These are phyloP conservation scores for Tirmania nivea DNA, from an alignment of 495 filamentous ascomycete genomes.

Conservation along the genomic window DNA sequence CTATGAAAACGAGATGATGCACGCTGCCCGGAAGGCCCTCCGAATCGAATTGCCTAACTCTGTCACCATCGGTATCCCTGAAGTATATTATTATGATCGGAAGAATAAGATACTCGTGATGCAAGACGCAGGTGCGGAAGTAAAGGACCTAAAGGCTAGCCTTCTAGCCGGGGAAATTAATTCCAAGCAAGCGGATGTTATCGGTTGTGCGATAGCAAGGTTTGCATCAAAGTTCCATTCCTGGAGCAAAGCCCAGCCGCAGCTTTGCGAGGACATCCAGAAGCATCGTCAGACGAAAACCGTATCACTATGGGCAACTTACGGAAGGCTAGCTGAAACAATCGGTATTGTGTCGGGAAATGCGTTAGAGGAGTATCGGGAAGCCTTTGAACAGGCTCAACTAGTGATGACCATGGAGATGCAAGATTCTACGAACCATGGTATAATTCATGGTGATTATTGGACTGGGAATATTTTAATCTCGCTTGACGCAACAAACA, in stretches of 20 bases:
- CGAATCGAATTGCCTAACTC: not conserved
- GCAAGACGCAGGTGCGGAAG: not conserved
- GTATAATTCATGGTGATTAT: not conserved
- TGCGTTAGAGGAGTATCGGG: constrained; percentile 31
- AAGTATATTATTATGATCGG: not conserved
- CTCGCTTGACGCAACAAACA: not conserved
- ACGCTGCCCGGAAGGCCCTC: not conserved
- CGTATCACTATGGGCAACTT: not conserved
- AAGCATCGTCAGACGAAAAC: not conserved
- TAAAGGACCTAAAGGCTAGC: not conserved
- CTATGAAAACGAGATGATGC: not conserved
- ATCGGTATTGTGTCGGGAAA: constrained; percentile 14
- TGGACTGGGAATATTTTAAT: not conserved
- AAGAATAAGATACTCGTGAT: not conserved
- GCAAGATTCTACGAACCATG: not conserved
- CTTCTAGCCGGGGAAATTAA: not conserved
- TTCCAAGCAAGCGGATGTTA: not conserved
- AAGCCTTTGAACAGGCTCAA: constrained; percentile 29
- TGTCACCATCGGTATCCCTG: not conserved
- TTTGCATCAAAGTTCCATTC: not conserved
- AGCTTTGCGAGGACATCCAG: not conserved
- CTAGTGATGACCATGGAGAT: constrained; percentile 19
- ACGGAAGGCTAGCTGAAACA: not conserved
- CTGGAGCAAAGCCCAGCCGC: not conserved
- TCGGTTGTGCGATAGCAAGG: not conserved